phyloP scores from a whole-genome alignment of 1,139 yeast species.

The Pichia cactophila region DNA sequence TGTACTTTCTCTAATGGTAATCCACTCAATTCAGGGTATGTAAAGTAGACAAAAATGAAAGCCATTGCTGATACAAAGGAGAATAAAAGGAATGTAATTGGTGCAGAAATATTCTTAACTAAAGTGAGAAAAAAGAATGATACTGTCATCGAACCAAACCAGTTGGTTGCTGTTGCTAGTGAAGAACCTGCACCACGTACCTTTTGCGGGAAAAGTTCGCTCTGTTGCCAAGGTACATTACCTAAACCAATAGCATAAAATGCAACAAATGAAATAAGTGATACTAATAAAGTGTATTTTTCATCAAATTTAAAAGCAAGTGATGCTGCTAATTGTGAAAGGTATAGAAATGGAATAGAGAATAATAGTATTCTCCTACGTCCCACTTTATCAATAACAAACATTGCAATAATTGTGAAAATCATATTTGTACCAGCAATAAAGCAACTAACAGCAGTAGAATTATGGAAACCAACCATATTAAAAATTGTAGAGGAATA shows the following conservation, averaged over 20 bases:
- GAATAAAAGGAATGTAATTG: constrained; percentile 48
- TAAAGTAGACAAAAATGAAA: constrained; percentile 39
- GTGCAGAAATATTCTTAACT: constrained; percentile 46
- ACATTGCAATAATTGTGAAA: constrained; percentile 45
- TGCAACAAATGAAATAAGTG: constrained; percentile 45
- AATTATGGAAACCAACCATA: constrained; percentile 46
- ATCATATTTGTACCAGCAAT: constrained; percentile 53
- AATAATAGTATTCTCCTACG: constrained; percentile 42
- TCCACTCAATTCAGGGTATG: constrained; percentile 50
- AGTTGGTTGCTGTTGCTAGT: constrained; percentile 49
- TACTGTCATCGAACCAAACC: constrained; percentile 51
- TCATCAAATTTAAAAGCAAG: constrained; percentile 42
- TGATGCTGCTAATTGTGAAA: constrained; percentile 45
- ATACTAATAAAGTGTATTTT: constrained; percentile 42
- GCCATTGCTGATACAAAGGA: constrained; percentile 42
- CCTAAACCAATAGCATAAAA: constrained; percentile 54
- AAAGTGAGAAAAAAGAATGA: constrained; percentile 49
- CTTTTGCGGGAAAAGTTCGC: constrained; percentile 50
- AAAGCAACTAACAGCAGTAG: constrained; percentile 51
- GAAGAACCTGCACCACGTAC: constrained; percentile 51
- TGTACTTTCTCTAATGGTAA: constrained; percentile 54
- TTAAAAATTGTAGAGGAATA: constrained; percentile 51
- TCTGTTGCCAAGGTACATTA: constrained; percentile 57
- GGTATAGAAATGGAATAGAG: constrained; percentile 42
- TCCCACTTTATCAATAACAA: constrained; percentile 48